Base-by-base conservation (phyloP, 2,329 filamentous ascomycete species). In the Tolypocladium endophyticum region DNA sequence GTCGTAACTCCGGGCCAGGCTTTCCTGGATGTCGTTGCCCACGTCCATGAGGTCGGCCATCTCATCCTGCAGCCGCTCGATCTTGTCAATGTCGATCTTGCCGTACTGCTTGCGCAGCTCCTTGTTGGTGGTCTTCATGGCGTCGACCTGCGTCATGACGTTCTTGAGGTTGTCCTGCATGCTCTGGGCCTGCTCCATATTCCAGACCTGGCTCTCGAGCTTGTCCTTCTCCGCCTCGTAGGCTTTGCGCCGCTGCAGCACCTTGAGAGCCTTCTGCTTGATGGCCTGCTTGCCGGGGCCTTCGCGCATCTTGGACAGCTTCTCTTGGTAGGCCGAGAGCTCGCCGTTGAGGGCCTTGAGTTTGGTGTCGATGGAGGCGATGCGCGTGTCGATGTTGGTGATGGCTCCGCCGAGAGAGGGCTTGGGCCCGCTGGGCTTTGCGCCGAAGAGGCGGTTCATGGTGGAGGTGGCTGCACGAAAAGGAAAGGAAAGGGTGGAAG, bases 161-260 rank as follows among this genome's bases (percentile, higher is more conserved):
- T 97, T 97, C 74, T 95, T 94, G 58, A 99, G 83, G 71, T 97
- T 97, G 77, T 97, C 93, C 78, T 96, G 92, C 93, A 97, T 97
- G 83, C 92, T 95, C 72, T 89, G 89, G 3, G 93, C 92, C 76
- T 97, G 92, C 77, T 97, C 92, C 92, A 99, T 97, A 77, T 97
- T 97, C 92, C 92, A 97, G 28, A 90, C 90, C 77, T 99, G 94
- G 65, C 88, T 84, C 76, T 96, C 89, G 58, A 97, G 86, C 76
- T 97, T 92, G 69, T 97, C 92, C 65, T 93, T 90, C 76, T 97
- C 92, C 4, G 85, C 82, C 76, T 99, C 94, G 84, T 96, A 96
- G 75, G 92, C 88, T 73, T 96, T 96, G 67, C 93, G 88, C 61
- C 92, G 89, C 77, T 96, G 91, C 2, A 97, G 87, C 14, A 97